phyloP scores from a whole-genome alignment of 2,329 filamentous ascomycete genomes.

The Cladophialophora psammophila region DNA sequence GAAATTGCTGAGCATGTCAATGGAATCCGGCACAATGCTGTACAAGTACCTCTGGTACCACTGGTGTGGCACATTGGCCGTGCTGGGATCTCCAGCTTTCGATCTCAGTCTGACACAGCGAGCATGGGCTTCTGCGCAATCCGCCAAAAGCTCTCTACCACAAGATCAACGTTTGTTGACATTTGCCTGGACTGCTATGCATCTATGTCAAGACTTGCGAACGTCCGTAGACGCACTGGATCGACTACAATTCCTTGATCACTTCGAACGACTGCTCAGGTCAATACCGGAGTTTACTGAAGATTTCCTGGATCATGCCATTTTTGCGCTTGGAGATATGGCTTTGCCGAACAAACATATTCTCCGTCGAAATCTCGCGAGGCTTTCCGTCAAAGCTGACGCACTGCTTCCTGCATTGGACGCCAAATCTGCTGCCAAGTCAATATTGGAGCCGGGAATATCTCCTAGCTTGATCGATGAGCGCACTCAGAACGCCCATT shows the following conservation, averaged over 20 bases:
- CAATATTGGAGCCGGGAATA: background rate
- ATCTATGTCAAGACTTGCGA: constrained; percentile 16
- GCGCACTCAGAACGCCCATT: constrained; percentile 8
- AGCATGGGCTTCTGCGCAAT: constrained; percentile 14
- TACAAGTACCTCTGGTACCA: constrained; percentile 28
- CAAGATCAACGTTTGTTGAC: constrained; percentile 19
- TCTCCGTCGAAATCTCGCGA: constrained; percentile 15
- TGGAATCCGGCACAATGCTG: constrained; percentile 7
- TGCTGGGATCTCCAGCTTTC: constrained; percentile 13
- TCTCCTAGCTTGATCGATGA: constrained; percentile 4
- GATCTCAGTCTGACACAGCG: constrained; percentile 9
- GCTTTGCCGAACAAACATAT: constrained; percentile 23
- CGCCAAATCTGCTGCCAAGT: background rate
- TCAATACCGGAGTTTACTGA: constrained; percentile 8
- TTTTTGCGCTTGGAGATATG: constrained; percentile 3
- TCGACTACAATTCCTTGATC: constrained; percentile 8
- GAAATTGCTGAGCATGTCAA: constrained; percentile 8
- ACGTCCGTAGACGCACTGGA: constrained; percentile 2
- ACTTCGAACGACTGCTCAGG: constrained; percentile 14
- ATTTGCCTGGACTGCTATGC: constrained; percentile 30
- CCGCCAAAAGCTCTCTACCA: constrained; percentile 3
- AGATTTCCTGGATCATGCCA: constrained; percentile 10
- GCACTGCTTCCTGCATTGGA: constrained; percentile 1
- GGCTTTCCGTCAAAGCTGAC: background rate
- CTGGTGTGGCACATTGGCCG: constrained; percentile 24